Base-by-base conservation (phyloP, 306 rosid genomes). In the Hylodesmum podocarpum region DNA sequence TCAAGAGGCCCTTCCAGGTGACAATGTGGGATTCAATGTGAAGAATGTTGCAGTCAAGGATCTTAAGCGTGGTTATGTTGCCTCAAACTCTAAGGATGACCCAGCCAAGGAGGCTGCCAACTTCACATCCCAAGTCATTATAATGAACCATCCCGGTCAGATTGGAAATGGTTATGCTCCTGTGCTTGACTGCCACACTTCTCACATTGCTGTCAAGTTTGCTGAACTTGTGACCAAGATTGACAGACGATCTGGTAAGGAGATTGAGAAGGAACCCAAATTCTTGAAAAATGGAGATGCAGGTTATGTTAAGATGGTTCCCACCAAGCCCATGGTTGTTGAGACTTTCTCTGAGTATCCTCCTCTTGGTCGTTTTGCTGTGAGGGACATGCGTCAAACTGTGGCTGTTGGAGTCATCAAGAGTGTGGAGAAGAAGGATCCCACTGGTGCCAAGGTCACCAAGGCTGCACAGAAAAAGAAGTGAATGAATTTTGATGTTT, bases 351-450 rank as follows among this genome's bases (percentile, higher is more conserved):
- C 81, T 0, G 67, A 77, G 59, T 77, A 77, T 40, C 80, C 80
- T 65, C 80, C 80, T 7, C 82, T 78, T 70, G 82, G 82, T 8
- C 82, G 82, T 57, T 78, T 78, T 78, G 82, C 82, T 33, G 82
- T 78, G 70, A 78, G 82, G 76, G 81, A 78, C 62, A 78, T 78
- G 81, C 81, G 81, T 29, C 81, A 68, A 77, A 77, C 81, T 0
- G 81, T 77, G n/a, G 81, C 81, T 6, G 81, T 77, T 1, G 81
- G 81, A 57, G 78, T 73, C 31, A 73, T 73, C 44, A 73, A 73
- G 57, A 73, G 4, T 19, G 80, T 75, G 53, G 80, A 76, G 73
- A 76, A 76, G 80, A 76, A 76, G 74, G 80, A 76, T 5, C 55
- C 80, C 18, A 34, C 14, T 15, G 81, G 81, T 37, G 81, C 81